phyloP scores from a whole-genome alignment of 2,329 filamentous ascomycete species.

The Beauveria scarabaeidicola region DNA sequence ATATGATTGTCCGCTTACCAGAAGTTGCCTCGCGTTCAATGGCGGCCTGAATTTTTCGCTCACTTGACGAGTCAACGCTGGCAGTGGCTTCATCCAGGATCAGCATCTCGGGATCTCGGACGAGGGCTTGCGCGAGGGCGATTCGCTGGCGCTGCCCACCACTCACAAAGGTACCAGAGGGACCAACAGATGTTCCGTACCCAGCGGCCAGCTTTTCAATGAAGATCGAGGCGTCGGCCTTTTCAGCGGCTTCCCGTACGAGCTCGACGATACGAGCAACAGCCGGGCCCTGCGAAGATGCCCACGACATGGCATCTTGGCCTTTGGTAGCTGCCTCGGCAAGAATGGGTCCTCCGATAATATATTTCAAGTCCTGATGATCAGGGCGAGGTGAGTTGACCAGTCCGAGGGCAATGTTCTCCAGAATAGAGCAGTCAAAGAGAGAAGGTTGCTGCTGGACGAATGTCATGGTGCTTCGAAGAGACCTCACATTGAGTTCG shows the following conservation, averaged over 20 bases:
- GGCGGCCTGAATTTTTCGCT: constrained; percentile 35
- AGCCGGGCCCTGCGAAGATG: constrained; percentile 15
- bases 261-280: constrained; percentile 36
- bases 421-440: constrained; percentile 28
- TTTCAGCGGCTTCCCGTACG: constrained; percentile 36
- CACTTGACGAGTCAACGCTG: constrained; percentile 40
- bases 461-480: constrained; percentile 24
- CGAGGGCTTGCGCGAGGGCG: constrained; percentile 39
- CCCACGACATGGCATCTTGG: constrained; percentile 16
- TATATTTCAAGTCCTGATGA: constrained; percentile 25
- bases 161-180: constrained; percentile 36
- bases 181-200: constrained; percentile 37
- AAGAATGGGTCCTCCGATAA: constrained; percentile 34
- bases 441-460: constrained; percentile 27
- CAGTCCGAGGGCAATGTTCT: constrained; percentile 35
- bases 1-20: constrained; percentile 45
- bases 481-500: constrained; percentile 26
- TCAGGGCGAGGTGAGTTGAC: constrained; percentile 23
- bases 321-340: constrained; percentile 31
- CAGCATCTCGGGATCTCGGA: constrained; percentile 40
- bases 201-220: constrained; percentile 40
- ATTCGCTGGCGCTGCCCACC: constrained; percentile 47
- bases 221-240: constrained; percentile 47
- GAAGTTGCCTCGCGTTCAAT: constrained; percentile 24
- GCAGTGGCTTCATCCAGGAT: constrained; percentile 47